A percentile compares a stretch with the other conserved stretches of the same genome.
These are phyloP conservation scores for Hamigera avellanea DNA, from an alignment of 495 filamentous ascomycete species.

Conservation along the genomic window DNA sequence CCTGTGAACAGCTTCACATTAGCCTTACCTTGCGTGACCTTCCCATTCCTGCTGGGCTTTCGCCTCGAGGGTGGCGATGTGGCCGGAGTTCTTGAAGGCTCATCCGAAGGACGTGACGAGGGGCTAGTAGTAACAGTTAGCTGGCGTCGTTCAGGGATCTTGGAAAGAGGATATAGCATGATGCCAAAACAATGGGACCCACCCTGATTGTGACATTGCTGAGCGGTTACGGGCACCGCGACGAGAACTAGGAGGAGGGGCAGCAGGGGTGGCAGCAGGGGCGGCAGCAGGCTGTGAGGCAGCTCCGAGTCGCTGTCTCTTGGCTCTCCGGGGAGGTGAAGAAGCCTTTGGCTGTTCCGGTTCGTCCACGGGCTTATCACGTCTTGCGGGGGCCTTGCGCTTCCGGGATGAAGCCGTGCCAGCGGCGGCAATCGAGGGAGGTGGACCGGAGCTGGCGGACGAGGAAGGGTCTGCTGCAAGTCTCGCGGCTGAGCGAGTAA, in stretches of 20 bases:
- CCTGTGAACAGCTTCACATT: too few relatives aligned
- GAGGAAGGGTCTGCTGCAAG: conserved; percentile 52
- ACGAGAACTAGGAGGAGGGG: conserved; percentile 34
- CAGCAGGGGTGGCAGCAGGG: conserved; percentile 19
- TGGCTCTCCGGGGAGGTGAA: conserved; percentile 32
- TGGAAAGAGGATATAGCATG: neutral
- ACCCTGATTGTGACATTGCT: conserved; percentile 81
- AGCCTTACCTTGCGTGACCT: conserved; percentile 14
- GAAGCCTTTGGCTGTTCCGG: conserved; percentile 29
- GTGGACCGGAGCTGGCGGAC: conserved; percentile 22
- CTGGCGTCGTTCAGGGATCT: neutral
- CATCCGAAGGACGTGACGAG: conserved; percentile 32
- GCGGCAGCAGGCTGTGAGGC: conserved; percentile 28
- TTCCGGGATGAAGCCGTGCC: conserved; percentile 38
- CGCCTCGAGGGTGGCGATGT: conserved; percentile 48
- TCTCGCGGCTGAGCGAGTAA: conserved; percentile 69
- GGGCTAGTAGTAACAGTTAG: conserved; percentile 19
- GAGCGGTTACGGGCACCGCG: conserved; percentile 52
- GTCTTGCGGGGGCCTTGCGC: conserved; percentile 41
- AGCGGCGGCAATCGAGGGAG: conserved; percentile 24
- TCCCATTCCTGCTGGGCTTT: conserved; percentile 50
- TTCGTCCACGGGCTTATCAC: conserved; percentile 24
- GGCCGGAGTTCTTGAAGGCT: conserved; percentile 25
- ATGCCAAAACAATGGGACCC: conserved; percentile 24
- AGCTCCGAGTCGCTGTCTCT: conserved; percentile 29